Evolutionary conservation across 164 flowering plant species (phyloP).

Genomic region (Macadamia tetraphylla): DNA sequence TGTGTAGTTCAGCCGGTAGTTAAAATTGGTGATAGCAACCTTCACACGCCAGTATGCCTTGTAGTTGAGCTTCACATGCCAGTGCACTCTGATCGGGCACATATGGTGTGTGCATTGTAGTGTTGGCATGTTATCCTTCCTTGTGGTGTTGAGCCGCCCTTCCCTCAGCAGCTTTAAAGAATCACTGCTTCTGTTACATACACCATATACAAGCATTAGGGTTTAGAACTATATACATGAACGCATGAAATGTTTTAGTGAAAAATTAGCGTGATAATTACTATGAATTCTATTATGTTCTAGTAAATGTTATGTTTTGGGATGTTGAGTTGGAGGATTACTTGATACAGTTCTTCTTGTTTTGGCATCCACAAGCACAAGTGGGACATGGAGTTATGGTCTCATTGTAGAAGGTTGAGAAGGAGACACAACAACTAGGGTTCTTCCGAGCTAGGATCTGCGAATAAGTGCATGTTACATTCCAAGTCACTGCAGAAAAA

Average conservation of each 20-base stretch:
- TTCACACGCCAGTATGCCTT: constrained; percentile 83
- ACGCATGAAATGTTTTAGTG: too few species aligned
- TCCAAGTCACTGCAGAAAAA: constrained; percentile 77
- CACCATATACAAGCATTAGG: constrained; percentile 12
- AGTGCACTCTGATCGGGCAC: constrained; percentile 74
- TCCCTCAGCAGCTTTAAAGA: constrained; percentile 42
- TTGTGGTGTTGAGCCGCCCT: constrained; percentile 43
- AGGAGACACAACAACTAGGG: constrained; percentile 68
- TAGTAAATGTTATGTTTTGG: neutral
- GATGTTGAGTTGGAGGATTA: constrained; percentile 20
- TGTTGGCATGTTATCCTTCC: constrained; percentile 57
- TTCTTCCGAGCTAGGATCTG: constrained; percentile 64
- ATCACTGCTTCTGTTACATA: constrained; percentile 41
- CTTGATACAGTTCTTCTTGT: constrained; percentile 50
- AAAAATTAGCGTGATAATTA: too few species aligned
- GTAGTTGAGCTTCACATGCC: constrained; percentile 78
- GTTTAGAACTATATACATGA: too few species aligned
- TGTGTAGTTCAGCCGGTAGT: constrained; percentile 65
- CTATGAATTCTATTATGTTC: too few species aligned
- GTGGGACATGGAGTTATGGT: constrained; percentile 67
- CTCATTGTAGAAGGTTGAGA: constrained; percentile 69
- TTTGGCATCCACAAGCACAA: constrained; percentile 72
- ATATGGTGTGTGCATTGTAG: constrained; percentile 76
- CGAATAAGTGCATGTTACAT: constrained; percentile 83
- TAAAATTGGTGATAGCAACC: constrained; percentile 68